These are phyloP conservation scores for Dalbergia oliveri DNA, from an alignment of 306 rosid genomes.

Conservation along the genomic window DNA sequence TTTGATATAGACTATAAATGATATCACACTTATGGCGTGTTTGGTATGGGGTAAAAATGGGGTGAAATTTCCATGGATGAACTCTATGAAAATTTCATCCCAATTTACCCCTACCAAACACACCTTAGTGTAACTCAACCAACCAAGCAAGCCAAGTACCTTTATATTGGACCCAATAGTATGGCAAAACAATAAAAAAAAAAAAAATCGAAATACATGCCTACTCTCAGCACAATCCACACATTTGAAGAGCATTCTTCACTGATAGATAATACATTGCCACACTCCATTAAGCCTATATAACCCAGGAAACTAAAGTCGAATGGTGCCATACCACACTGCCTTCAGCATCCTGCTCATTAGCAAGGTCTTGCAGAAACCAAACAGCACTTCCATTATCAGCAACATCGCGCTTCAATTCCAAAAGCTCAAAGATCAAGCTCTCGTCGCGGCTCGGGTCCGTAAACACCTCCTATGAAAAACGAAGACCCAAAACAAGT, in stretches of 20 bases:
- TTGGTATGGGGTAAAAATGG: no score
- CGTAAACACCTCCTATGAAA: slow-evolving; percentile 70
- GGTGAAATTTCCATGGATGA: no score
- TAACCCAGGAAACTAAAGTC: slow-evolving; percentile 12
- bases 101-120: no score
- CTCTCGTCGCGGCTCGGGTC: slow-evolving; percentile 86
- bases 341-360: slow-evolving; percentile 82
- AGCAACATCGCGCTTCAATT: slow-evolving; percentile 69
- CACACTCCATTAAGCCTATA: no score
- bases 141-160: slow-evolving; percentile 16
- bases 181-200: slow-evolving; percentile 1
- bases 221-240: slow-evolving; percentile 10
- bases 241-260: not conserved
- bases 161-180: not conserved
- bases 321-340: slow-evolving; percentile 61
- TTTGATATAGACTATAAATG: slow-evolving; percentile 14
- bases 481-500: slow-evolving; percentile 27
- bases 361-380: slow-evolving; percentile 95
- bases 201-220: not conserved
- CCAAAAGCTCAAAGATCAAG: slow-evolving; percentile 84
- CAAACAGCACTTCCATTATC: slow-evolving; percentile 85
- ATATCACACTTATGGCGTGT: not conserved
- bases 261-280: no score
- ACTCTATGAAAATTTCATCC: no score
- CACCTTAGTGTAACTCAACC: not conserved